phyloP scores from a whole-genome alignment of 108 stramenopile species.

The Pseudonitzschia delicatissima region DNA sequence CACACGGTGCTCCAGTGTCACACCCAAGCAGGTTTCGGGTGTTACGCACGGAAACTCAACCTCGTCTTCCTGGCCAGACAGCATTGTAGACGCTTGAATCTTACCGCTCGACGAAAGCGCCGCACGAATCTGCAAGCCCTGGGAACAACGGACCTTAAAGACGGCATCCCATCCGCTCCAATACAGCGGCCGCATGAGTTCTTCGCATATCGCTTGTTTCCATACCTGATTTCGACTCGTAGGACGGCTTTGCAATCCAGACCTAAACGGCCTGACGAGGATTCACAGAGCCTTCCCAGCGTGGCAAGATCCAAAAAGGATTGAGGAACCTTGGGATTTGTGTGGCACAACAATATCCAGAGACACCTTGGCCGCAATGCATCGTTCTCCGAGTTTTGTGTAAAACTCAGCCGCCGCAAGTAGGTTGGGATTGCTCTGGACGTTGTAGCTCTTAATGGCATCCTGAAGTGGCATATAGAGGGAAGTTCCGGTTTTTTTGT shows the following conservation, averaged over 20 bases:
- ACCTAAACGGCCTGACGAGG: slow-evolving; percentile 65
- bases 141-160: slow-evolving; percentile 77
- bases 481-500: slow-evolving; percentile 28
- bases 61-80: slow-evolving; percentile 45
- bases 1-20: slow-evolving; percentile 70
- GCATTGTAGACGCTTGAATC: slow-evolving; percentile 29
- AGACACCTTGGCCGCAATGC: slow-evolving; percentile 44
- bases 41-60: slow-evolving; percentile 58
- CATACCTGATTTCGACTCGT: slow-evolving; percentile 17
- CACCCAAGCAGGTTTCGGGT: slow-evolving; percentile 64
- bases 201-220: slow-evolving; percentile 50
- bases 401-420: slow-evolving; percentile 54
- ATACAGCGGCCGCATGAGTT: slow-evolving; percentile 37
- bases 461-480: slow-evolving; percentile 60
- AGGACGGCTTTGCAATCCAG: slow-evolving; percentile 45
- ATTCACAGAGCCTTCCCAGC: slow-evolving; percentile 60
- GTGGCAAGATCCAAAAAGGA: slow-evolving; percentile 77
- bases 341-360: slow-evolving; percentile 70
- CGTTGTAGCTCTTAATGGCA: neutral
- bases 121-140: slow-evolving; percentile 63
- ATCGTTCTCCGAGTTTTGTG: slow-evolving; percentile 41
- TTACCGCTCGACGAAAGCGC: slow-evolving; percentile 53
- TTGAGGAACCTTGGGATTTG: slow-evolving; percentile 36
- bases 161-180: slow-evolving; percentile 59
- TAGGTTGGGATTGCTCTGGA: slow-evolving; percentile 15